These are phyloP conservation scores for Chaetoceros tenuissimus DNA, from an alignment of 108 stramenopile genomes.

Conservation along the genomic window DNA sequence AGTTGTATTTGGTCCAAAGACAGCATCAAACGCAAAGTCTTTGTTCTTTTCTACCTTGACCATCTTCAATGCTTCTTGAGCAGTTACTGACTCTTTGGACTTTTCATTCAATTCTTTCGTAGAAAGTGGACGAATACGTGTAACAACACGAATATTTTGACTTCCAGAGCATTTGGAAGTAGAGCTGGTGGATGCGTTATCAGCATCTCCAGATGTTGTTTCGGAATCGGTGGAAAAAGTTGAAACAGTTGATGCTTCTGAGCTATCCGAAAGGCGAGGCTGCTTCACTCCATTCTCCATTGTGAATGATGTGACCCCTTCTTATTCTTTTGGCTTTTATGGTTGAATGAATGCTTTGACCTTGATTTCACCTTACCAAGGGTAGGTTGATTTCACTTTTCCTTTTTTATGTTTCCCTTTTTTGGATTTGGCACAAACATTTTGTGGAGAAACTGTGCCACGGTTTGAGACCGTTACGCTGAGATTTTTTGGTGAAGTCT, in stretches of 20 bases:
- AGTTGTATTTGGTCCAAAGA: conserved; percentile 16
- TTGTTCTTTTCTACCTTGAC: conserved; percentile 37
- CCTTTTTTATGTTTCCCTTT: no score
- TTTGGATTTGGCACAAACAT: no score
- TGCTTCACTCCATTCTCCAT: no score
- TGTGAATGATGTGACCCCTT: no score
- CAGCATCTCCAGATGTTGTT: background rate
- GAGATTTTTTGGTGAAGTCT: no score
- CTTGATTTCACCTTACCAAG: no score
- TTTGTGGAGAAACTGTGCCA: no score
- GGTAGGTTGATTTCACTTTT: no score
- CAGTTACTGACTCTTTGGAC: conserved; percentile 4
- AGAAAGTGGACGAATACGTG: conserved; percentile 91
- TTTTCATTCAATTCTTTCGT: conserved; percentile 88
- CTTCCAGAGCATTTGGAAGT: no score
- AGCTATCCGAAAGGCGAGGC: background rate
- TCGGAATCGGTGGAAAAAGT: background rate
- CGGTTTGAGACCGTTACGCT: no score
- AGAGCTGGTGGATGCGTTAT: background rate
- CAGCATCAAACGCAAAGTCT: conserved; percentile 27
- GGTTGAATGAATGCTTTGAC: no score
- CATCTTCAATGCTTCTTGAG: conserved; percentile 1
- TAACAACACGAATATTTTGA: conserved; percentile 52
- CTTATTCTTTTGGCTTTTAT: no score
- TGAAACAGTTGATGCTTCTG: background rate